A percentile compares a stretch with the other conserved stretches of the same genome.
phyloP scores from a whole-genome alignment of 495 filamentous ascomycete genomes.

The Neurospora sp. region DNA sequence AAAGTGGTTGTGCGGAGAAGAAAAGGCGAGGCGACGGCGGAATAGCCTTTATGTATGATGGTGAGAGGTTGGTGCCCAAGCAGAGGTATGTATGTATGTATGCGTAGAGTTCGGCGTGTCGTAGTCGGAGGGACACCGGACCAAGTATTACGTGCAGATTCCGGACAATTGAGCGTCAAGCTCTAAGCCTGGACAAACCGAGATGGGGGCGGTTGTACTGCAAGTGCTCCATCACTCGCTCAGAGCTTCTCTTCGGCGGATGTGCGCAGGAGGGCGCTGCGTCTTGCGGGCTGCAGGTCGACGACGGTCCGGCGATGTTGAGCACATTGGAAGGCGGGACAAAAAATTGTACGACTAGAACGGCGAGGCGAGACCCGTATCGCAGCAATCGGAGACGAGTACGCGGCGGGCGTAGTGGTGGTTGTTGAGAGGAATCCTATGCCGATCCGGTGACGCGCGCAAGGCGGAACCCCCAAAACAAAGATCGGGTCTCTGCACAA shows the following conservation, averaged over 20 bases:
- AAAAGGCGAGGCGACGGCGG: neutral
- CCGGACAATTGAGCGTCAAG: neutral
- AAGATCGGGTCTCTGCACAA: neutral
- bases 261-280: constrained; percentile 16
- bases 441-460: neutral
- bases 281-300: constrained; percentile 15
- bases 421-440: neutral
- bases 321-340: constrained; percentile 20
- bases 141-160: neutral
- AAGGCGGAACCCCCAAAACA: neutral
- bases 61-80: neutral
- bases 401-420: neutral
- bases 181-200: neutral
- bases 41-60: neutral
- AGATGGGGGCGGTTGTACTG: constrained; percentile 6
- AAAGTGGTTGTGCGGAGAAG: neutral
- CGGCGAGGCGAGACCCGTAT: neutral
- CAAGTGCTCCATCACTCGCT: constrained; percentile 24
- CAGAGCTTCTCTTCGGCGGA: constrained; percentile 6
- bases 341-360: neutral
- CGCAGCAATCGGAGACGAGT: neutral
- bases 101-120: neutral
- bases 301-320: constrained; percentile 8
- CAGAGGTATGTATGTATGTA: neutral
- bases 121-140: neutral